Evolutionary conservation across 148 eudicot species (phyloP).

Genomic region (Gaultheria prostrata): DNA sequence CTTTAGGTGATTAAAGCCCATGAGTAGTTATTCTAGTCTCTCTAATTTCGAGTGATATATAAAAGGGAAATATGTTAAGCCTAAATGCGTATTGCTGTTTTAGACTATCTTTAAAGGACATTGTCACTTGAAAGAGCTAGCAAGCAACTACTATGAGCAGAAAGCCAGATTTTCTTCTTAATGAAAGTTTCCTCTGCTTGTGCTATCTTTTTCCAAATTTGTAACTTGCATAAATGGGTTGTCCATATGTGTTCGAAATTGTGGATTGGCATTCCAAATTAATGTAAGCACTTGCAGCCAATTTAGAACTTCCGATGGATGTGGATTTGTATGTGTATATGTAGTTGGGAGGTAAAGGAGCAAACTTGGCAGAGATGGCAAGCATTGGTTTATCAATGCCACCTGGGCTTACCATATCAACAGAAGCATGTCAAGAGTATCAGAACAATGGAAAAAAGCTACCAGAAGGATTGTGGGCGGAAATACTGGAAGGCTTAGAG

Average conservation of each 20-base stretch:
- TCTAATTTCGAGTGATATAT: too few relatives aligned
- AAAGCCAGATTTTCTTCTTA: not conserved
- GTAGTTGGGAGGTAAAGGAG: slow-evolving; percentile 99
- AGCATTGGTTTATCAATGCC: slow-evolving; percentile 98
- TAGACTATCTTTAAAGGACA: not conserved
- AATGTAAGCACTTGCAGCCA: not conserved
- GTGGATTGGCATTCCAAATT: not conserved
- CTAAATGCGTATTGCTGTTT: too few relatives aligned
- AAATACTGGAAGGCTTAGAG: slow-evolving; percentile 63
- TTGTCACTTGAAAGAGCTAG: not conserved
- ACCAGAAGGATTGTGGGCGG: slow-evolving; percentile 77
- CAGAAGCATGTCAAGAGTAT: slow-evolving; percentile 97
- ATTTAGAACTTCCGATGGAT: not conserved
- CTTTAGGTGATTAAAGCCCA: not conserved
- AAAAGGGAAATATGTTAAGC: too few relatives aligned
- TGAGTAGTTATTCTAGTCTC: too few relatives aligned
- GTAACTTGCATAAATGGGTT: not conserved
- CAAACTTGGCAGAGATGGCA: slow-evolving; percentile 98
- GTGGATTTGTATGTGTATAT: not conserved
- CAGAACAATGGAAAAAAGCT: slow-evolving; percentile 62
- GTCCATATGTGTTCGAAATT: not conserved
- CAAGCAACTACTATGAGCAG: not conserved
- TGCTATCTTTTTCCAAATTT: not conserved
- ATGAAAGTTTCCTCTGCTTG: not conserved
- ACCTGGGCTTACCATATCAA: slow-evolving; percentile 95